phyloP scores from a whole-genome alignment of 768 basidiomycete species.

The Amanita pseudoporphyria region DNA sequence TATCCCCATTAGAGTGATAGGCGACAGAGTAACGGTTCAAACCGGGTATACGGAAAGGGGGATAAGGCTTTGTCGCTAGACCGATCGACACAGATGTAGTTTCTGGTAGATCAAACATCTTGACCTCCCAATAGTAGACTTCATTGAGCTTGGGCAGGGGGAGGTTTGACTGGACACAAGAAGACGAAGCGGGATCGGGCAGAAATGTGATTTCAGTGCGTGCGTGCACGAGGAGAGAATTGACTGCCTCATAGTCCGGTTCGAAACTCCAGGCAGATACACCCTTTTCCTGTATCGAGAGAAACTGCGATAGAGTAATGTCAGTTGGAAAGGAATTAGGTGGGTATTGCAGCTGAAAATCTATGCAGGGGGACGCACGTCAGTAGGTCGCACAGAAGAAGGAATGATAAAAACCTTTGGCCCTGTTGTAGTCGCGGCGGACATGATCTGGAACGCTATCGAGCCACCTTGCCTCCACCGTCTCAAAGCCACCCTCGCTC shows the following conservation, averaged over 20 bases:
- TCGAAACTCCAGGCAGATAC: conserved; percentile 99
- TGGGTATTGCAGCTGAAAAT: conserved; percentile 79
- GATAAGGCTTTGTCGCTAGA: conserved; percentile 94
- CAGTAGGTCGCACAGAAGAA: conserved; percentile 8
- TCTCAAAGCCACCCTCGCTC: conserved; percentile 90
- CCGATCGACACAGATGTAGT: conserved; percentile 87
- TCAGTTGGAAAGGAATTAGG: conserved; percentile 97
- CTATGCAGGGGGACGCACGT: conserved; percentile 25
- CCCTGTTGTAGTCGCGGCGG: conserved; percentile 66
- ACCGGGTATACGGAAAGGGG: conserved; percentile 87
- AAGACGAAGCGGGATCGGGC: conserved; percentile 88
- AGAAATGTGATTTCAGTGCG: conserved; percentile 98
- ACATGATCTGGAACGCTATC: conserved; percentile 65
- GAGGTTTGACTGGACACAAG: conserved; percentile 93
- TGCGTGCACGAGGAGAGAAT: conserved; percentile 86
- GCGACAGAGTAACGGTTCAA: conserved; percentile 81
- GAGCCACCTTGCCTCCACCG: conserved; percentile 89
- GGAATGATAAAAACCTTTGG: conserved; percentile 55
- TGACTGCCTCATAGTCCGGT: conserved; percentile 93
- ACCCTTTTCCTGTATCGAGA: conserved; percentile 98
- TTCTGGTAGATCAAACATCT: conserved; percentile 94
- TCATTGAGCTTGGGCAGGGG: conserved; percentile 97
- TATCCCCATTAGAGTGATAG: conserved; percentile 95
- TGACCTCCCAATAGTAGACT: conserved; percentile 99
- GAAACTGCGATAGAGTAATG: conserved; percentile 96